A percentile compares a stretch with the other conserved stretches of the same genome.
Evolutionary conservation across 2,329 filamentous ascomycete genomes (phyloP).

Genomic region (Aspergillus felis): DNA sequence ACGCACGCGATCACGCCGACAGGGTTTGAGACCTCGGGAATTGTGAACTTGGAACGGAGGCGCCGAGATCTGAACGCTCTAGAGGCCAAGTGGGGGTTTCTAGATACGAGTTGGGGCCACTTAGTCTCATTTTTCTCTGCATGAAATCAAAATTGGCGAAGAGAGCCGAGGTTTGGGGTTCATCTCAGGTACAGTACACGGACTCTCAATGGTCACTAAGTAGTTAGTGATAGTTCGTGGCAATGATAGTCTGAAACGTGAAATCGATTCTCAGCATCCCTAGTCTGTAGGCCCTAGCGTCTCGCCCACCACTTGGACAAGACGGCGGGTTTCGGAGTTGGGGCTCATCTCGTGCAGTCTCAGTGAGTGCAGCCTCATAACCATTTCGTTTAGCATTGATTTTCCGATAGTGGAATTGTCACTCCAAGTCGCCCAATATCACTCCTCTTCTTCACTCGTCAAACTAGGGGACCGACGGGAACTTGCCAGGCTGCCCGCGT

Average conservation of each 20-base stretch:
- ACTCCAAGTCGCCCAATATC: no score
- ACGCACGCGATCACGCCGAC: neutral
- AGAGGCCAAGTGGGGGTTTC: neutral
- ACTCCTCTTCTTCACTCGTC: no score
- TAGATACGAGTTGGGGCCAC: neutral
- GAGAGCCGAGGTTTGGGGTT: neutral
- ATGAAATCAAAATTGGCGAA: neutral
- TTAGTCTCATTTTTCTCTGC: neutral
- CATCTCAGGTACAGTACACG: neutral
- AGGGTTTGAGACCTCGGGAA: neutral
- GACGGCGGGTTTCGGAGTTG: neutral
- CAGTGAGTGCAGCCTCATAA: neutral
- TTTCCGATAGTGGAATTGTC: no score
- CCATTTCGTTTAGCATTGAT: no score
- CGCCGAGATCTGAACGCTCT: neutral
- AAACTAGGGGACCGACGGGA: no score
- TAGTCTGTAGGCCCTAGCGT: neutral
- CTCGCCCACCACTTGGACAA: neutral
- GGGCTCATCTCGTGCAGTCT: neutral
- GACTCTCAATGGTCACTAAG: neutral
- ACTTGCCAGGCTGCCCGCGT: no score
- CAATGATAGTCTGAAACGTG: no score
- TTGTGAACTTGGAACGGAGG: neutral
- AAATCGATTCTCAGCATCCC: no score
- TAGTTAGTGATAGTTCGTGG: no score